Conservation (phyloP, 192 early-diverging fungal genomes). For the Entophlyctis luteolus region DNA sequence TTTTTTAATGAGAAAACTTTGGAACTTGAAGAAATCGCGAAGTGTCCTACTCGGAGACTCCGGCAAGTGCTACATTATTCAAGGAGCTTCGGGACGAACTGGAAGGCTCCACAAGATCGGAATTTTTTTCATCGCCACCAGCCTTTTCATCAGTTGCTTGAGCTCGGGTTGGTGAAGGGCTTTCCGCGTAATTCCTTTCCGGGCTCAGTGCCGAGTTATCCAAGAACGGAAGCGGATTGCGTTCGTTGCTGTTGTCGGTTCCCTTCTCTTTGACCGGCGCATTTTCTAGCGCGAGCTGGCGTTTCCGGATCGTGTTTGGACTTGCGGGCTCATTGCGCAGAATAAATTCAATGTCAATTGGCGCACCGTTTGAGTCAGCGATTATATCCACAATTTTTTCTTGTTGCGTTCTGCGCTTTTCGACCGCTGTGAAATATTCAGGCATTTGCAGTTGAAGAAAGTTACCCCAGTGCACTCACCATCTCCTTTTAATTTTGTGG, state of each 20-base stretch:
- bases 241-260: not conserved
- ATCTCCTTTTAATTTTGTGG: constrained; percentile 30
- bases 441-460: not conserved
- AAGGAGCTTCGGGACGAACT: not conserved
- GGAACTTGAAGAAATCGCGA: too few relatives aligned
- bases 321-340: constrained; percentile 26
- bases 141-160: not conserved
- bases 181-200: too few relatives aligned
- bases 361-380: constrained; percentile 21
- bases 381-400: constrained; percentile 39
- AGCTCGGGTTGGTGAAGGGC: not conserved
- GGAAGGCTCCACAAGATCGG: constrained; percentile 2
- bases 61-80: not conserved
- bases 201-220: not conserved
- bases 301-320: constrained; percentile 12
- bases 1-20: too few relatives aligned
- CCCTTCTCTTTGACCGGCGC: not conserved
- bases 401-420: constrained; percentile 19
- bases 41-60: too few relatives aligned
- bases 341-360: constrained; percentile 44
- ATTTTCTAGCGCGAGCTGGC: not conserved
- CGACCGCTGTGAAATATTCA: constrained; percentile 8
- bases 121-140: not conserved
- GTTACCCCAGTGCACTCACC: constrained; percentile 18
- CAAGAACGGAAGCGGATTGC: constrained; percentile 3